A percentile compares a stretch with the other conserved stretches of the same genome.
Evolutionary conservation across 2,329 filamentous ascomycete genomes (phyloP).

Genomic region (Chaetomiaceae sp.): DNA sequence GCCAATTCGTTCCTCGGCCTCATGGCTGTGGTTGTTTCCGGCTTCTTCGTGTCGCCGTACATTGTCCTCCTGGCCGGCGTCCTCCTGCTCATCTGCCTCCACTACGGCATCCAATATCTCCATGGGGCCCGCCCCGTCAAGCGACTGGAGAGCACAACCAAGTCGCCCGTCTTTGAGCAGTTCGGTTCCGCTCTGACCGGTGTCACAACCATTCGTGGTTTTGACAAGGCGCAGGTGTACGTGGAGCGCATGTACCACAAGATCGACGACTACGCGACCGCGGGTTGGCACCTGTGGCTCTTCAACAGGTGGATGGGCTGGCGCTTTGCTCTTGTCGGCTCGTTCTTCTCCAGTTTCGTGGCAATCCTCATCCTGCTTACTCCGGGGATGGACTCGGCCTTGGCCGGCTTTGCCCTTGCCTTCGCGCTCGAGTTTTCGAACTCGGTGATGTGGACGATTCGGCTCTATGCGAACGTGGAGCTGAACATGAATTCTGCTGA

Average conservation of each 20-base stretch:
- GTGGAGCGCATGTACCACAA: constrained; percentile 63
- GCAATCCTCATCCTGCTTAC: constrained; percentile 59
- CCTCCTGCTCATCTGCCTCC: constrained; percentile 53
- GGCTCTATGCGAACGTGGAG: constrained; percentile 66
- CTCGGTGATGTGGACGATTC: constrained; percentile 60
- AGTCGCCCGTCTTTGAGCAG: constrained; percentile 75
- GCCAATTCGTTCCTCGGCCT: constrained; percentile 57
- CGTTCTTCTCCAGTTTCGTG: constrained; percentile 61
- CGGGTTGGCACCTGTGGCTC: constrained; percentile 64
- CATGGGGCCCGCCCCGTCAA: constrained; percentile 70
- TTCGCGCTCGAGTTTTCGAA: constrained; percentile 67
- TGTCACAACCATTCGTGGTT: constrained; percentile 70
- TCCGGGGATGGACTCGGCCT: constrained; percentile 58
- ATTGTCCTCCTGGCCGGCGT: constrained; percentile 58
- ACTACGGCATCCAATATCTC: constrained; percentile 59
- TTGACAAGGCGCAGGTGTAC: constrained; percentile 63
- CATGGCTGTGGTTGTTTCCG: constrained; percentile 61
- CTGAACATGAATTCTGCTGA: constrained; percentile 76
- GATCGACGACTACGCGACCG: constrained; percentile 63
- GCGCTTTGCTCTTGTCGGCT: constrained; percentile 65
- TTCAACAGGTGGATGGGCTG: constrained; percentile 75
- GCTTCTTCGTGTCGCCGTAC: constrained; percentile 60
- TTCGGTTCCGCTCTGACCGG: constrained; percentile 70
- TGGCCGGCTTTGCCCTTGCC: constrained; percentile 70
- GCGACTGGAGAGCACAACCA: constrained; percentile 69